Conservation (phyloP, 1,139 yeast species). For the Geotrichum citri-aurantii region DNA sequence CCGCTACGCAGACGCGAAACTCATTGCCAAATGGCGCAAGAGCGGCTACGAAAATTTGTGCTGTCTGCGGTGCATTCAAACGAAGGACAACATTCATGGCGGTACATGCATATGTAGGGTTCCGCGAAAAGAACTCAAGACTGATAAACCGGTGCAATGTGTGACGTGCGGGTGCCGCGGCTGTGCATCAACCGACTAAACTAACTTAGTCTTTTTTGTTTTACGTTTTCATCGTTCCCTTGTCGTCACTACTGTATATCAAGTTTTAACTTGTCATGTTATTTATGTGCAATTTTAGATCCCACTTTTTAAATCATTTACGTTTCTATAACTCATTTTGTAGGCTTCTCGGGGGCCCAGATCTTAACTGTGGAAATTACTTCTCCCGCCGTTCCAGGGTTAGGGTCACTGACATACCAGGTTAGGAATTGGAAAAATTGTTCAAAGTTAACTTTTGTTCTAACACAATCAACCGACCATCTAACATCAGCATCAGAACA, state of each 20-base stretch:
- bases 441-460: no score
- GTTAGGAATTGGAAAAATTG: no score
- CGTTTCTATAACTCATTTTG: no score
- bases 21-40: constrained; percentile 89
- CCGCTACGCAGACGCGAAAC: constrained; percentile 58
- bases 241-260: background rate
- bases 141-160: constrained; percentile 48
- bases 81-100: constrained; percentile 57
- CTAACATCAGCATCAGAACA: background rate
- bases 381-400: no score
- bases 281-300: no score
- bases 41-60: constrained; percentile 85
- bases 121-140: constrained; percentile 39
- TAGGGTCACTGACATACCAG: no score
- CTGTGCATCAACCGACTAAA: constrained; percentile 72
- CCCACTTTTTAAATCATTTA: no score
- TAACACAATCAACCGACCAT: no score
- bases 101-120: constrained; percentile 82
- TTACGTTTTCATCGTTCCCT: background rate
- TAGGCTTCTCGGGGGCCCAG: no score
- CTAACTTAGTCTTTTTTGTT: background rate
- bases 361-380: no score
- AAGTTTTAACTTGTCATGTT: background rate
- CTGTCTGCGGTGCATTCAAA: constrained; percentile 72
- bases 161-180: constrained; percentile 87